Percentiles rank a stretch among this genome's conserved stretches.
Conservation (phyloP, 2,329 filamentous ascomycete genomes). For the Colletotrichum spaethianum region DNA sequence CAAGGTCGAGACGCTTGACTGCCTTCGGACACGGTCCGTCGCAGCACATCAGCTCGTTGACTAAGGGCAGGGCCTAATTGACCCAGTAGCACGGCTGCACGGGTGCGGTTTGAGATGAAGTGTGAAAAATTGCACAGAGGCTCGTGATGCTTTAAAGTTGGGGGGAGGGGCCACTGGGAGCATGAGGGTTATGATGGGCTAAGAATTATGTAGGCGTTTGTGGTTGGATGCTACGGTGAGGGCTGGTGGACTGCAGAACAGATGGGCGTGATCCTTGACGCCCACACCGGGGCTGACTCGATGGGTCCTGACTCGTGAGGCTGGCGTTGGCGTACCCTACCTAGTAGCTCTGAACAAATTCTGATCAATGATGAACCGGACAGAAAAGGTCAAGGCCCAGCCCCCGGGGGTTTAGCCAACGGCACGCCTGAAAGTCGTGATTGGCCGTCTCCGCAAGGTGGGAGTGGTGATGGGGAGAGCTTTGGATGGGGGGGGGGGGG, state of each 20-base stretch:
- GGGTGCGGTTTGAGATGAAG: conserved; percentile 39
- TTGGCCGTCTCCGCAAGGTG: conserved; percentile 32
- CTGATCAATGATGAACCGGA: conserved; percentile 17
- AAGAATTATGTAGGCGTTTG: conserved; percentile 38
- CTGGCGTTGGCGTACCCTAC: conserved; percentile 7
- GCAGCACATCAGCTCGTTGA: conserved; percentile 9
- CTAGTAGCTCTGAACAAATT: not conserved
- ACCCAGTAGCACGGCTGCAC: conserved; percentile 38
- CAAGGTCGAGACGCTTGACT: conserved; percentile 7
- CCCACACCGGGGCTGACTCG: conserved; percentile 39
- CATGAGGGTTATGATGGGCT: conserved; percentile 36
- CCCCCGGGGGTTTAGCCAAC: conserved; percentile 26
- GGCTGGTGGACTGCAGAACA: conserved; percentile 17
- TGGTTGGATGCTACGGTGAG: conserved; percentile 36
- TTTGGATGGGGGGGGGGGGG: not conserved
- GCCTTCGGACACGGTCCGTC: conserved; percentile 33
- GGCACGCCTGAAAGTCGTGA: conserved; percentile 20
- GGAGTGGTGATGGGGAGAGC: conserved; percentile 21
- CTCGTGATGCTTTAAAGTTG: conserved; percentile 41
- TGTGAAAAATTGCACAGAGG: conserved; percentile 38
- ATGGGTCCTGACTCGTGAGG: conserved; percentile 38
- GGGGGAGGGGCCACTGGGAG: conserved; percentile 15
- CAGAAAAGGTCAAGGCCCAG: conserved; percentile 17
- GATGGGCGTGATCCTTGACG: conserved; percentile 33
- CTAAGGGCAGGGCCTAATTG: conserved; percentile 30